These are phyloP conservation scores for Globisporangium barbulae DNA, from an alignment of 352 stramenopile genomes.

Conservation along the genomic window DNA sequence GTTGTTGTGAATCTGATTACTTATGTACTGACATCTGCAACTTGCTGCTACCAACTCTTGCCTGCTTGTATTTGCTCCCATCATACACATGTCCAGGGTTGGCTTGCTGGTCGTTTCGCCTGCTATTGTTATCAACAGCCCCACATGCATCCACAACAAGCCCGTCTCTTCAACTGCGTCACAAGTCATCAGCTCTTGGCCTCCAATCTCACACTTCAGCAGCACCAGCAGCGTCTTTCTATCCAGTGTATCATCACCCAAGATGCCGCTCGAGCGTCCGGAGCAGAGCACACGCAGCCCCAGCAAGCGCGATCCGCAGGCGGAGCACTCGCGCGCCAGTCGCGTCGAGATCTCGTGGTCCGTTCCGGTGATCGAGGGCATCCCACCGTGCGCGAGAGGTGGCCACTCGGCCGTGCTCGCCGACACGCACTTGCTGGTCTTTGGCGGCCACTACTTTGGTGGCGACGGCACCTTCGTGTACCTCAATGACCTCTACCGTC, in stretches of 20 bases:
- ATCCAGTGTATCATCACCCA: not conserved
- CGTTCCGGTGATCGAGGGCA: slow-evolving; percentile 47
- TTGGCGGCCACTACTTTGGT: slow-evolving; percentile 89
- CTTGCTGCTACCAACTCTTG: too few species aligned
- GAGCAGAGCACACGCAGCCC: slow-evolving; percentile 15
- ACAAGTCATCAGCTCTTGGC: too few species aligned
- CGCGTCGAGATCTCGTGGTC: slow-evolving; percentile 65
- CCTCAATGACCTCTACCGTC: slow-evolving; percentile 86
- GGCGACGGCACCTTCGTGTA: slow-evolving; percentile 85
- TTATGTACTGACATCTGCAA: not conserved
- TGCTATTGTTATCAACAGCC: not conserved
- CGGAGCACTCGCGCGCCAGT: slow-evolving; percentile 22
- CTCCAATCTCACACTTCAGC: not conserved
- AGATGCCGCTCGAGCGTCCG: slow-evolving; percentile 14
- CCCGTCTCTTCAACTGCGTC: not conserved
- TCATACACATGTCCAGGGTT: too few species aligned
- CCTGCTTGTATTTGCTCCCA: too few species aligned
- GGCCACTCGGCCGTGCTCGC: slow-evolving; percentile 71
- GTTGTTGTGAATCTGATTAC: not conserved
- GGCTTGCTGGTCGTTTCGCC: not conserved
- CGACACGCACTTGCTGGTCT: slow-evolving; percentile 83
- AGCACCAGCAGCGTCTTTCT: not conserved
- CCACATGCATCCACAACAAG: not conserved
- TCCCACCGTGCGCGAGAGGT: slow-evolving; percentile 50
- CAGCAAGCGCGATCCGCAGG: slow-evolving; percentile 9